Evolutionary conservation across 306 rosid species (phyloP).

Genomic region (Bauhinia variegata): DNA sequence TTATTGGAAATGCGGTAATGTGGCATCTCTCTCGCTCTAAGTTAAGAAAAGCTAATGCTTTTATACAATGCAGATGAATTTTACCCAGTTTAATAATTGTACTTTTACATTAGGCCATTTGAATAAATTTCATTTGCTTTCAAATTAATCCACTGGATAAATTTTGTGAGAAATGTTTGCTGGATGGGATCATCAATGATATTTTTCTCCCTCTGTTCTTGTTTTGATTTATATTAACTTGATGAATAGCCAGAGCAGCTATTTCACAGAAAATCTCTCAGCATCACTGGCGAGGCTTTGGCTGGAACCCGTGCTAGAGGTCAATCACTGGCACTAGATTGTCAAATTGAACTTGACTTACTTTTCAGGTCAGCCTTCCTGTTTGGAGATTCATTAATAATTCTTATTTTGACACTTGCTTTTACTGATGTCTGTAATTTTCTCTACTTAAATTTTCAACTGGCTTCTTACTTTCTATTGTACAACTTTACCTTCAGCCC

Average conservation of each 20-base stretch:
- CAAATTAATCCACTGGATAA: constrained; percentile 15
- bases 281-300: constrained; percentile 82
- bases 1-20: constrained; percentile 89
- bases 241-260: constrained; percentile 96
- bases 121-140: constrained; percentile 1
- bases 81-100: not conserved
- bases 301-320: constrained; percentile 99
- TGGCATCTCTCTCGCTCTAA: constrained; percentile 13
- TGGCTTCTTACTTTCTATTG: constrained; percentile 16
- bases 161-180: constrained; percentile 19
- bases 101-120: not conserved
- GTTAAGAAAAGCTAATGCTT: not conserved
- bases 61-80: not conserved
- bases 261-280: constrained; percentile 87
- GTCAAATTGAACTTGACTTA: constrained; percentile 79
- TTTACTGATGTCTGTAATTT: constrained; percentile 22
- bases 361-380: constrained; percentile 71
- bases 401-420: not conserved
- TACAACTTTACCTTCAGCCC: constrained; percentile 55
- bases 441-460: constrained; percentile 6
- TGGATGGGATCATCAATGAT: constrained; percentile 34
- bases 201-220: constrained; percentile 29
- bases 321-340: constrained; percentile 59
- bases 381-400: constrained; percentile 19
- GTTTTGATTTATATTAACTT: constrained; percentile 55